Percentiles rank a stretch among this genome's conserved stretches.
These are phyloP conservation scores for Aspergillus felis DNA, from an alignment of 2,329 filamentous ascomycete genomes.

Conservation along the genomic window DNA sequence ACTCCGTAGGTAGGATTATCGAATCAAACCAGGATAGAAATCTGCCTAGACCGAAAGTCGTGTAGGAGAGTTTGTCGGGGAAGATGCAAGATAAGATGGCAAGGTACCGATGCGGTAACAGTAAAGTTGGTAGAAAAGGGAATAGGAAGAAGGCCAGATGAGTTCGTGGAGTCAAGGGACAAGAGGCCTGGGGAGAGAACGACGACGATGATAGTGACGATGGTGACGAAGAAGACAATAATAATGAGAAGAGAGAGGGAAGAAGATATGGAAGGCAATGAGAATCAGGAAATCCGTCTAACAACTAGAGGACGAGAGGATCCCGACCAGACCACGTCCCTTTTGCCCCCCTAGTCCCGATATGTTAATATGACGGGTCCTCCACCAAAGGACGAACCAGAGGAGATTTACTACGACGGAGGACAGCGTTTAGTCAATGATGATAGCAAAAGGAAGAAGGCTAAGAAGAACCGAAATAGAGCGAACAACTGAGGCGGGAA, in stretches of 20 bases:
- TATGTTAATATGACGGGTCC: slow-evolving; percentile 41
- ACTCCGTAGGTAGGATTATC: not conserved
- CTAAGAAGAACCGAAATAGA: not conserved
- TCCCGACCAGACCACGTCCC: slow-evolving; percentile 31
- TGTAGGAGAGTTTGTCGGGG: not conserved
- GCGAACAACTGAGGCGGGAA: not conserved
- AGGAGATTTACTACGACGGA: slow-evolving; percentile 10
- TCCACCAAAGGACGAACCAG: slow-evolving; percentile 27
- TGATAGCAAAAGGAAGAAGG: not conserved
- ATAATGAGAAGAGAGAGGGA: slow-evolving; percentile 20
- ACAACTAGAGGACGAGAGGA: slow-evolving; percentile 13
- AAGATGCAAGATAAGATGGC: not conserved
- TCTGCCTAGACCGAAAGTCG: not conserved
- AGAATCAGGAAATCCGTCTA: slow-evolving; percentile 28
- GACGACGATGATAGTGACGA: slow-evolving; percentile 7
- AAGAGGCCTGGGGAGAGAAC: slow-evolving; percentile 6
- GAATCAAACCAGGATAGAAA: not conserved
- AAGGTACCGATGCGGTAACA: not conserved
- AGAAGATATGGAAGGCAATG: slow-evolving; percentile 11
- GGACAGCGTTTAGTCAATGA: not conserved
- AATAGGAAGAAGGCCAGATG: slow-evolving; percentile 13
- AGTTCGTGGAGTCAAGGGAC: slow-evolving; percentile 9
- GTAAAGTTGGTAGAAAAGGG: slow-evolving; percentile 8
- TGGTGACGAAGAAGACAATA: slow-evolving; percentile 4
- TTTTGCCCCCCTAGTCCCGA: slow-evolving; percentile 35